These are phyloP conservation scores for Cryptosporidium muris DNA, from an alignment of 169 alveolate species.

Conservation along the genomic window DNA sequence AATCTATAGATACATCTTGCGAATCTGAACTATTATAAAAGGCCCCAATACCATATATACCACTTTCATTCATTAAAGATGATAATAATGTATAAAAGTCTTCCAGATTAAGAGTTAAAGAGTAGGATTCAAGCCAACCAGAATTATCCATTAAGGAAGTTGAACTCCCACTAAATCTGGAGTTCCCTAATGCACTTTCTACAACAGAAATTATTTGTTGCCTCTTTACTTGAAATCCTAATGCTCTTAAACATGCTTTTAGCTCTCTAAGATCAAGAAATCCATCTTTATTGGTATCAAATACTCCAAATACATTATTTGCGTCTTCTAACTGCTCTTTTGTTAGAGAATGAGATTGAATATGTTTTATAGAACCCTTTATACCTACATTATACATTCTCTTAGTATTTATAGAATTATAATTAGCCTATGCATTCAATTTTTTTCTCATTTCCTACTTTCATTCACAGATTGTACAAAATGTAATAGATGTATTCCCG, in stretches of 20 bases:
- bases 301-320: conserved; percentile 85
- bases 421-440: no score
- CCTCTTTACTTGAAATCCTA: conserved; percentile 88
- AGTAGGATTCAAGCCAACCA: neutral
- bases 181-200: conserved; percentile 67
- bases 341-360: conserved; percentile 12
- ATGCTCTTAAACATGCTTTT: conserved; percentile 87
- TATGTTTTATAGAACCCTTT: no score
- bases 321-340: conserved; percentile 86
- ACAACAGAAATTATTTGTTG: conserved; percentile 83
- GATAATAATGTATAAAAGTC: conserved; percentile 30
- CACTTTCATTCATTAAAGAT: conserved; percentile 17
- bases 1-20: conserved; percentile 36
- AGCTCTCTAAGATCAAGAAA: conserved; percentile 86
- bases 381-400: no score
- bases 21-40: conserved; percentile 24
- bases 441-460: no score
- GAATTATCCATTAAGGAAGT: neutral
- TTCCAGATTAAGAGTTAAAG: conserved; percentile 3
- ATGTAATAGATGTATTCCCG: conserved; percentile 9
- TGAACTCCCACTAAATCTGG: conserved; percentile 4
- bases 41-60: conserved; percentile 47
- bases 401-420: no score
- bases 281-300: conserved; percentile 86
- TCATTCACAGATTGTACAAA: no score